phyloP scores from a whole-genome alignment of 1,284 basidiomycete genomes.

The Phenoliferia sp. region DNA sequence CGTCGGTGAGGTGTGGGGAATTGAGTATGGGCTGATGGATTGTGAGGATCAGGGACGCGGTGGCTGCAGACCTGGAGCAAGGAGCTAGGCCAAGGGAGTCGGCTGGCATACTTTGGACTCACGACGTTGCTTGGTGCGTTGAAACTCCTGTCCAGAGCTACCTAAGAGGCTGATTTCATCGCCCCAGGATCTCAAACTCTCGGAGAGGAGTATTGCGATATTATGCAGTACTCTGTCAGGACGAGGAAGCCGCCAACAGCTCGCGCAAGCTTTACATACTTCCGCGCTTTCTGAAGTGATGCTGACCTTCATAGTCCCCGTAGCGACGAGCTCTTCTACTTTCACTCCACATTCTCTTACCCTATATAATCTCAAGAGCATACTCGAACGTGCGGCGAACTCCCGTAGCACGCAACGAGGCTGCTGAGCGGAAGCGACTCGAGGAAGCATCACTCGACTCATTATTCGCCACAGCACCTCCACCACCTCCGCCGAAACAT shows the following conservation, averaged over 20 bases:
- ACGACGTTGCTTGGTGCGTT: slow-evolving; percentile 37
- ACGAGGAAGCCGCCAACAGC: slow-evolving; percentile 36
- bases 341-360: slow-evolving; percentile 38
- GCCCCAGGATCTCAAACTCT: slow-evolving; percentile 43
- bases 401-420: slow-evolving; percentile 30
- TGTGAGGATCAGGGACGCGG: slow-evolving; percentile 38
- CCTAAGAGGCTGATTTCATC: background rate
- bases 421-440: background rate
- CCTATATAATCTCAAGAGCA: slow-evolving; percentile 37
- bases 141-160: background rate
- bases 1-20: background rate
- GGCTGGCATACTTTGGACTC: slow-evolving; percentile 41
- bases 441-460: slow-evolving; percentile 16
- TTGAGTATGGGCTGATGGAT: background rate
- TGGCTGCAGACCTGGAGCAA: slow-evolving; percentile 39
- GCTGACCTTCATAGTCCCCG: background rate
- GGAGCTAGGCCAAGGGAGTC: slow-evolving; percentile 38
- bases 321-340: slow-evolving; percentile 39
- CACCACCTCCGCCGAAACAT: background rate
- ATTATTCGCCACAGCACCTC: slow-evolving; percentile 16
- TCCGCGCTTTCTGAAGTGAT: background rate
- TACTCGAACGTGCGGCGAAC: slow-evolving; percentile 31
- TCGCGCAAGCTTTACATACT: slow-evolving; percentile 1
- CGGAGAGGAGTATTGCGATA: slow-evolving; percentile 46
- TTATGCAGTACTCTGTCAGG: slow-evolving; percentile 37